These are phyloP conservation scores for Syncephalastrum monosporum DNA, from an alignment of 371 early-diverging fungal species.

Conservation along the genomic window DNA sequence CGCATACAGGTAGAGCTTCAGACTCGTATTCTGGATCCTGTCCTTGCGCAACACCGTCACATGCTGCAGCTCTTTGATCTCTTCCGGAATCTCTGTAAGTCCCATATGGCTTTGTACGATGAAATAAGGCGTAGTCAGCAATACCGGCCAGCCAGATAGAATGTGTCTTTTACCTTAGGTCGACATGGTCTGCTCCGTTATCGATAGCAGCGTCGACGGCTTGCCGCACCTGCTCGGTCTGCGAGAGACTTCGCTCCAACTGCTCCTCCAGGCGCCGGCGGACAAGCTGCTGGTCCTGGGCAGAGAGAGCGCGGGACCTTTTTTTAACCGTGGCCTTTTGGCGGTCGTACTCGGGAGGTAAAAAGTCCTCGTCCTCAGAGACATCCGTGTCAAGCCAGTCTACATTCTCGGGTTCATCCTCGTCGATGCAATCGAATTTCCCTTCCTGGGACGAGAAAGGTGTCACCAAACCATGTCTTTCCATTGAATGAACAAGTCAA, in stretches of 20 bases:
- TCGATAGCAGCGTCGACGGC: slow-evolving; percentile 53
- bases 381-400: slow-evolving; percentile 43
- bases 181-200: slow-evolving; percentile 51
- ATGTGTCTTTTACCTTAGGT: slow-evolving; percentile 45
- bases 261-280: too few relatives aligned
- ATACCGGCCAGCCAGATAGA: too few relatives aligned
- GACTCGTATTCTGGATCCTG: slow-evolving; percentile 37
- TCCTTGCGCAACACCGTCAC: slow-evolving; percentile 52
- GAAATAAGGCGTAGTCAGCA: too few relatives aligned
- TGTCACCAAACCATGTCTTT: neutral
- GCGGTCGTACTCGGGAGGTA: slow-evolving; percentile 19
- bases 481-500: neutral
- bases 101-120: slow-evolving; percentile 34
- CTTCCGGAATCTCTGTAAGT: slow-evolving; percentile 51
- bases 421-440: neutral
- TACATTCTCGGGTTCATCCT: slow-evolving; percentile 15
- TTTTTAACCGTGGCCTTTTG: too few relatives aligned
- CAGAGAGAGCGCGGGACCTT: too few relatives aligned
- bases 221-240: slow-evolving; percentile 38
- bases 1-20: slow-evolving; percentile 52
- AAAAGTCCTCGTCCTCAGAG: slow-evolving; percentile 43
- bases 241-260: too few relatives aligned
- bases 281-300: too few relatives aligned
- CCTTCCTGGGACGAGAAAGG: slow-evolving; percentile 1
- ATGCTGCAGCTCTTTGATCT: slow-evolving; percentile 50